phyloP scores from a whole-genome alignment of 2,329 filamentous ascomycete species.

The Cladosporium velox region DNA sequence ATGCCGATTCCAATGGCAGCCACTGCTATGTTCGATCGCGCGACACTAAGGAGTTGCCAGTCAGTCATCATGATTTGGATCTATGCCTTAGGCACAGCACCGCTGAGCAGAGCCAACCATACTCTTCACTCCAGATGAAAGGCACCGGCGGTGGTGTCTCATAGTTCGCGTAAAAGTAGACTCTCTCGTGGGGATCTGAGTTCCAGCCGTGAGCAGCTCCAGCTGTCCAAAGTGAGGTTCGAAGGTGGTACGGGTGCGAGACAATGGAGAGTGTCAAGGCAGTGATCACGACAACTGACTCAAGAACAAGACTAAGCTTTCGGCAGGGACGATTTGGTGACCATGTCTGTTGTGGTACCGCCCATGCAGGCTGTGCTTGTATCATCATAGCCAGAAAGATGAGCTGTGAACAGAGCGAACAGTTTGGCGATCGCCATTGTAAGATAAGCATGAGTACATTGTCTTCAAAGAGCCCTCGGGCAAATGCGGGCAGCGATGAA shows the following conservation, averaged over 20 bases:
- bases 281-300: background rate
- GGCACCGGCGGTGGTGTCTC: background rate
- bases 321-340: background rate
- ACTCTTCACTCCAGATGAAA: conserved; percentile 1
- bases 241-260: background rate
- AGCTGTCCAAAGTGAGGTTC: background rate
- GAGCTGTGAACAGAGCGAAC: background rate
- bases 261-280: background rate
- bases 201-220: conserved; percentile 1
- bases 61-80: background rate
- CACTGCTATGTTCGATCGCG: background rate
- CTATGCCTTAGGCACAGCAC: background rate
- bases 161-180: background rate
- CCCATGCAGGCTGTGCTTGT: background rate
- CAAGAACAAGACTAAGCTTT: background rate
- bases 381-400: background rate
- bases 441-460: background rate
- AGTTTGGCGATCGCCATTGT: background rate
- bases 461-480: background rate
- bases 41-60: background rate
- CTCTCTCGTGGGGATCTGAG: background rate
- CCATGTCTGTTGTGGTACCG: background rate
- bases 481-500: background rate
- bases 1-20: background rate
- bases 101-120: background rate